Evolutionary conservation across 1,284 basidiomycete species (phyloP), one percentile per base, ranked within the genome.

Genomic region (Tylopilus sp.): DNA sequence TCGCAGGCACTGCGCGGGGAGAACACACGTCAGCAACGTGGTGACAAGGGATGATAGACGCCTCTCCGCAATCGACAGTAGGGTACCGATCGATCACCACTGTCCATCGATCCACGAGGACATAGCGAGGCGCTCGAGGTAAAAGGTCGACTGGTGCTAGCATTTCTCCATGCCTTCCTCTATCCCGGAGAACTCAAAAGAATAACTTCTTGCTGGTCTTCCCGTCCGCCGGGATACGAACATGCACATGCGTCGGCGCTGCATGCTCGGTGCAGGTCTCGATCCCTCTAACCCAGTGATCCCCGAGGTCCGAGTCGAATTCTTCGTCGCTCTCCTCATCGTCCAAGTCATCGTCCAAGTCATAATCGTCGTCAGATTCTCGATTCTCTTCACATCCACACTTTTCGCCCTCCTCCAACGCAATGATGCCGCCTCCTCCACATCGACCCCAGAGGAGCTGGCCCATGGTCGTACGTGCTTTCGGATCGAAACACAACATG

Each of bases 401-500:
- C 35, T 45, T 53, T 34, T 69, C 63, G 15, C 58, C 65, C n/a
- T 65, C 65, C 13, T 65, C 63, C 6, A 65, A 29, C 2, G 67
- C 64, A 52, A 92, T 76, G 53, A 94, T 73, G 35, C 83, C 84
- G 60, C 84, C 82, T 8, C 78, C 79, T 61, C 84, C 85, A 51
- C 87, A 86, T 50, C 74, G 74, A 30, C 96, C 96, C 60, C 89
- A 84, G 48, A 98, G 75, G 40, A 99, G 71, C 64, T 97, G 93
- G n/a, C 90, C 89, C 46, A 99, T 79, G 23, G 97, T 98, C 67
- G 92, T 97, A 31, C 97, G 84, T 47, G 88, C 82, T 9, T 78
- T 74, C 1, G 95, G 92, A 66, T 98, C 94, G 47, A 98, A 82
- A 53, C 85, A 87, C 60, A 99, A 78, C 97, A 99, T 99, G 46